Evolutionary conservation across 78 protist species (phyloP).

Genomic region (Planoprotostelium fungivorum): DNA sequence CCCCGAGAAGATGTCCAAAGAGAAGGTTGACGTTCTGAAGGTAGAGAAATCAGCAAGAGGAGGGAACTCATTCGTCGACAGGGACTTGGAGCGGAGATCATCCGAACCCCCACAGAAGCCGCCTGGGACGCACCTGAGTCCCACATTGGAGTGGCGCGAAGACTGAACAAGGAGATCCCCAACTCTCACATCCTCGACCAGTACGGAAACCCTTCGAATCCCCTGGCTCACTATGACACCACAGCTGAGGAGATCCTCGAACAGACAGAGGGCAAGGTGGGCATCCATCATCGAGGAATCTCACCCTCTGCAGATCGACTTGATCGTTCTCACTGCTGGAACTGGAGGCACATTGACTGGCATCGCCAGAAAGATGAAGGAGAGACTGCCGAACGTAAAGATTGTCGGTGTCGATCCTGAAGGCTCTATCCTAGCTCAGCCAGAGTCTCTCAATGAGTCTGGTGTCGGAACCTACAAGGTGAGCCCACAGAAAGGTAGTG

Average conservation of each 20-base stretch:
- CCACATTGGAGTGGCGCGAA: conserved; percentile 85
- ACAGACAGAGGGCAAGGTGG: conserved; percentile 68
- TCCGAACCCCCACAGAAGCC: conserved; percentile 91
- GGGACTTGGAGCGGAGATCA: conserved; percentile 91
- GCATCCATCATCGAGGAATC: not conserved
- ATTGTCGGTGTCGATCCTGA: conserved; percentile 94
- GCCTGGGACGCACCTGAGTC: conserved; percentile 86
- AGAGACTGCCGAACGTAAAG: conserved; percentile 54
- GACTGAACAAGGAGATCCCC: conserved; percentile 69
- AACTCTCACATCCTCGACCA: conserved; percentile 72
- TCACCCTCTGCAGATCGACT: conserved; percentile 37
- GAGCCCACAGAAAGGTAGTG: conserved; percentile 20
- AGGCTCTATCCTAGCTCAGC: conserved; percentile 90
- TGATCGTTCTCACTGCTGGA: conserved; percentile 92
- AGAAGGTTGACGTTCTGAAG: conserved; percentile 78
- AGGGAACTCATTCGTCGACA: conserved; percentile 1
- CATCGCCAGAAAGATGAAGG: conserved; percentile 81
- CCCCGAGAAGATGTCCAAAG: conserved; percentile 95
- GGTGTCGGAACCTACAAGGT: conserved; percentile 35
- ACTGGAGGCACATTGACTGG: conserved; percentile 98
- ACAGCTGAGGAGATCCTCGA: conserved; percentile 90
- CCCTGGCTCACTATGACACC: conserved; percentile 81
- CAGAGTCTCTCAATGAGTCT: conserved; percentile 51
- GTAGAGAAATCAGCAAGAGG: not conserved
- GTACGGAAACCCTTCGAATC: conserved; percentile 86